phyloP scores from a whole-genome alignment of 352 stramenopile genomes.

The Halophytophthora batemanensis region DNA sequence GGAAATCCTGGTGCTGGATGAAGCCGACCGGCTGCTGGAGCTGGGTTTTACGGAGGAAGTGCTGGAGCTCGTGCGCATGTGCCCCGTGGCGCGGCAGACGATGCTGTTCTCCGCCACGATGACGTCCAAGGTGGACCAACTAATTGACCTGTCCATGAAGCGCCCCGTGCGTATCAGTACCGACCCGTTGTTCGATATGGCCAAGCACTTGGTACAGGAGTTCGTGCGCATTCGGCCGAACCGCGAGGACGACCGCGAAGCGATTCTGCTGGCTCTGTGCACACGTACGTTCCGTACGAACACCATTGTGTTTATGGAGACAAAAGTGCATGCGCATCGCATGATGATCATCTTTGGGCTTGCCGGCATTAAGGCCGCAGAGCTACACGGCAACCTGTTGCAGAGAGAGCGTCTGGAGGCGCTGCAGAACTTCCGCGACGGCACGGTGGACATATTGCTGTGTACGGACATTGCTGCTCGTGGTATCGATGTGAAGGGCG shows the following conservation, averaged over 20 bases:
- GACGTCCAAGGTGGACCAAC: slow-evolving; percentile 96
- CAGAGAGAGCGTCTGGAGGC: slow-evolving; percentile 96
- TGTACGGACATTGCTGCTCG: slow-evolving; percentile 98
- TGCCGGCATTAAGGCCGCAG: slow-evolving; percentile 94
- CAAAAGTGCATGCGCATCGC: slow-evolving; percentile 94
- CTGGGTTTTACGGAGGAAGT: slow-evolving; percentile 98
- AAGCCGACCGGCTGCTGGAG: slow-evolving; percentile 96
- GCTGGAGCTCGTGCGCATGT: slow-evolving; percentile 95
- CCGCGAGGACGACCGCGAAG: slow-evolving; percentile 92
- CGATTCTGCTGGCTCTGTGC: slow-evolving; percentile 94
- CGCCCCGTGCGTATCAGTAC: slow-evolving; percentile 94
- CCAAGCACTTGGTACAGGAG: slow-evolving; percentile 96
- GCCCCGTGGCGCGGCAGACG: slow-evolving; percentile 94
- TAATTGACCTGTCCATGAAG: slow-evolving; percentile 97
- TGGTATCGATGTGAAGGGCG: slow-evolving; percentile 97
- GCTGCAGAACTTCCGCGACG: slow-evolving; percentile 95
- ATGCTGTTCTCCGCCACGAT: slow-evolving; percentile 99
- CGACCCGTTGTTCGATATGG: slow-evolving; percentile 94
- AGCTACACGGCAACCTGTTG: slow-evolving; percentile 98
- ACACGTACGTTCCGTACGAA: slow-evolving; percentile 94
- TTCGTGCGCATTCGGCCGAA: slow-evolving; percentile 95
- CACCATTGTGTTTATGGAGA: slow-evolving; percentile 99
- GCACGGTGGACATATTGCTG: slow-evolving; percentile 95
- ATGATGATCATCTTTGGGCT: slow-evolving; percentile 97
- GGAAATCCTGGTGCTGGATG: slow-evolving; percentile 95